Conservation (phyloP, 306 rosid genomes). For the Lathyrus oleraceus region DNA sequence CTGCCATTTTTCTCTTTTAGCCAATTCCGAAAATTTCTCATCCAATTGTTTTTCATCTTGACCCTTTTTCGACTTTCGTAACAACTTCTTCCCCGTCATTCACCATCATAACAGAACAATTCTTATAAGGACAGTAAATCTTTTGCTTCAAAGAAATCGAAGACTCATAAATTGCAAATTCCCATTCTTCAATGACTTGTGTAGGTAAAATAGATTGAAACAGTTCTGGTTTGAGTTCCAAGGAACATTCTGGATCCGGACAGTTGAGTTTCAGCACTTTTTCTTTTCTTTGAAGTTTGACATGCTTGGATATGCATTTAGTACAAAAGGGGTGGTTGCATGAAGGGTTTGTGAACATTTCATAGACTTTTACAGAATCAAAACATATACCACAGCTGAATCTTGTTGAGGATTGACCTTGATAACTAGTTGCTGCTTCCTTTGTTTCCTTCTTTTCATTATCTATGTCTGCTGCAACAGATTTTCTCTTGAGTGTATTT, state of each 20-base stretch:
- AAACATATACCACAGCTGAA: slow-evolving; percentile 22
- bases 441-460: background rate
- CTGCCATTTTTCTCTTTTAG: background rate
- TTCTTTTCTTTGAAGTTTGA: background rate
- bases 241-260: slow-evolving; percentile 3
- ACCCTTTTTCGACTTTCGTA: background rate
- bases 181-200: background rate
- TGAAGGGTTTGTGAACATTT: background rate
- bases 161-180: background rate
- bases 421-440: background rate
- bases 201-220: slow-evolving; percentile 1
- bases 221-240: background rate
- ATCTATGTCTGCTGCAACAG: too few relatives aligned
- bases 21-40: slow-evolving; percentile 7
- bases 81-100: background rate
- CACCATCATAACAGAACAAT: slow-evolving; percentile 21
- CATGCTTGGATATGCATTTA: slow-evolving; percentile 17
- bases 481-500: background rate
- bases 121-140: background rate
- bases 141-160: background rate
- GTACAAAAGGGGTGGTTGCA: slow-evolving; percentile 29
- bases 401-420: background rate
- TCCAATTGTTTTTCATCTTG: background rate
- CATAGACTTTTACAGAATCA: background rate
- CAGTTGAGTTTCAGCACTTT: slow-evolving; percentile 11